phyloP scores from a whole-genome alignment of 2,329 filamentous ascomycete genomes.

The Clonostachys solani region DNA sequence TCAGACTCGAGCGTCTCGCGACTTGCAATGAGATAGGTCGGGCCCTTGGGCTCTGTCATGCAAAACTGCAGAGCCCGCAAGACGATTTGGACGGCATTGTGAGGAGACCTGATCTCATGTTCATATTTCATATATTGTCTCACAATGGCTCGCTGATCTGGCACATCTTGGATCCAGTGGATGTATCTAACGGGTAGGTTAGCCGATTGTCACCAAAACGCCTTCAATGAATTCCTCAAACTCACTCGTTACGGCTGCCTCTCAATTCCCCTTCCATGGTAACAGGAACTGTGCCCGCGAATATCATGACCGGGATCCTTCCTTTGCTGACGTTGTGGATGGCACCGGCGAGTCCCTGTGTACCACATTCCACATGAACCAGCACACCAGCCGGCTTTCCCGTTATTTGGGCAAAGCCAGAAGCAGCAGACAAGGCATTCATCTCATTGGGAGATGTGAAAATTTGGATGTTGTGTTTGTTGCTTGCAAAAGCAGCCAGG shows the following conservation, averaged over 20 bases:
- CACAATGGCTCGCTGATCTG: conserved; percentile 31
- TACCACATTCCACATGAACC: conserved; percentile 20
- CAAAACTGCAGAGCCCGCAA: conserved; percentile 17
- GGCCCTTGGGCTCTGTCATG: conserved; percentile 15
- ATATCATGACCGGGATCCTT: conserved; percentile 26
- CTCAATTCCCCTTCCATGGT: conserved; percentile 36
- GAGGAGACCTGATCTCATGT: conserved; percentile 16
- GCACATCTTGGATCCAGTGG: conserved; percentile 37
- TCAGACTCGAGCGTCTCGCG: conserved; percentile 16
- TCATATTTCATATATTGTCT: conserved; percentile 21
- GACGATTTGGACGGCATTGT: conserved; percentile 17
- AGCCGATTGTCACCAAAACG: background rate
- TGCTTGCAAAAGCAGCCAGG: conserved; percentile 17
- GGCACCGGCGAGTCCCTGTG: conserved; percentile 14
- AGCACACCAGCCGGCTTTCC: conserved; percentile 13
- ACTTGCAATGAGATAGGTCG: conserved; percentile 15
- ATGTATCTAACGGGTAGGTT: conserved; percentile 18
- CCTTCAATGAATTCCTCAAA: background rate
- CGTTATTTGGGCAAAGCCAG: conserved; percentile 18
- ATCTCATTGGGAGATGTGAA: conserved; percentile 24
- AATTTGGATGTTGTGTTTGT: conserved; percentile 13
- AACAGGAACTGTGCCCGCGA: conserved; percentile 36
- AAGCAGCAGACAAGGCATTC: conserved; percentile 13
- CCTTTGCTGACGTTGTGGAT: conserved; percentile 19
- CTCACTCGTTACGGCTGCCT: conserved; percentile 29